These are phyloP conservation scores for Aspergillus versicolor DNA, from an alignment of 2,329 filamentous ascomycete genomes.

Conservation along the genomic window DNA sequence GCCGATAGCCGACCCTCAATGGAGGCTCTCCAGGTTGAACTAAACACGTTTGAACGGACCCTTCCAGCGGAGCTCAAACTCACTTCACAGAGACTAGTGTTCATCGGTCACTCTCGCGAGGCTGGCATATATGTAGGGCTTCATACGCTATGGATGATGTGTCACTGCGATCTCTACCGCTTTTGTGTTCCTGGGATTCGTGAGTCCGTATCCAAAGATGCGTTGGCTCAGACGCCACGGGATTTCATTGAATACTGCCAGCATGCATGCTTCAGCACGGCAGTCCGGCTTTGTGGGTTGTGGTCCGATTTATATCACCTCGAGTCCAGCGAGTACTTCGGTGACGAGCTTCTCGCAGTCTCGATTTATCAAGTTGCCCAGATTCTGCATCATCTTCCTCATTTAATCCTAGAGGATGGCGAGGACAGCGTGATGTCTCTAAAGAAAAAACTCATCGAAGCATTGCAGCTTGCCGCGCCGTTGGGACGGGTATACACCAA, in stretches of 20 bases:
- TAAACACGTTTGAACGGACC: not conserved
- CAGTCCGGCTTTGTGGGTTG: not conserved
- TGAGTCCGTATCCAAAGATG: not conserved
- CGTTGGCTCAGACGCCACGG: not conserved
- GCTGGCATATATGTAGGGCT: not conserved
- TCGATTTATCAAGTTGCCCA: constrained; percentile 1
- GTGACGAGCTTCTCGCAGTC: not conserved
- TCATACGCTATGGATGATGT: constrained; percentile 2
- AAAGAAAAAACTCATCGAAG: constrained; percentile 1
- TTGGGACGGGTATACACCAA: not conserved
- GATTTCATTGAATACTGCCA: not conserved
- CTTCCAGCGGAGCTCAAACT: not conserved
- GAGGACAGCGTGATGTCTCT: not conserved
- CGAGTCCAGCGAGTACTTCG: constrained; percentile 1
- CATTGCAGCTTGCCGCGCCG: not conserved
- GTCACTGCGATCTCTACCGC: constrained; percentile 3
- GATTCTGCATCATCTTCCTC: constrained; percentile 3
- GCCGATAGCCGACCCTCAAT: not conserved
- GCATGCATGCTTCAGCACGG: not conserved
- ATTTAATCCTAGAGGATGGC: not conserved
- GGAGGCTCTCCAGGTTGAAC: not conserved
- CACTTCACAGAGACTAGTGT: not conserved
- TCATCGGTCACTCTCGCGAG: constrained; percentile 1
- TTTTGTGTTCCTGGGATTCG: constrained; percentile 5
- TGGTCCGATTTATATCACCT: constrained; percentile 5